Conservation (phyloP, 495 filamentous ascomycete genomes). For the Penicillium lagena region DNA sequence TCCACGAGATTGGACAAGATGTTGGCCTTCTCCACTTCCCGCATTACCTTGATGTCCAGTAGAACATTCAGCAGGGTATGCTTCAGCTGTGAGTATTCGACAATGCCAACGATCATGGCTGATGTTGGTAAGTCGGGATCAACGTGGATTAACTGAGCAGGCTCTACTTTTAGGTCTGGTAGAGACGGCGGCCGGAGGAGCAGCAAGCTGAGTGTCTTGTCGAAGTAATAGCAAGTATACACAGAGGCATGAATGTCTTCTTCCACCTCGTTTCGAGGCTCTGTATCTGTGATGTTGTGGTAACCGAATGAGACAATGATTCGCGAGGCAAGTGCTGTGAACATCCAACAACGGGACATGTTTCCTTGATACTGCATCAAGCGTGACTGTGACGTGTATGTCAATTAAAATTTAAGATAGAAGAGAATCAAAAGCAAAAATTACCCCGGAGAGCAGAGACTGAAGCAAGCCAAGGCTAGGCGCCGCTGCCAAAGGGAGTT, state of each 20-base stretch:
- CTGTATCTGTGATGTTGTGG: conserved; percentile 15
- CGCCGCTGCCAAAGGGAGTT: conserved; percentile 12
- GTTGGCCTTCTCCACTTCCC: conserved; percentile 14
- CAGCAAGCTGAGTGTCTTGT: conserved; percentile 29
- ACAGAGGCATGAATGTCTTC: conserved; percentile 20
- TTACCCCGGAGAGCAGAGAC: conserved; percentile 20
- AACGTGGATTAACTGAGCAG: conserved; percentile 14
- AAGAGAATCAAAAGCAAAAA: neutral
- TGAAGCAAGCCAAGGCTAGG: conserved; percentile 22
- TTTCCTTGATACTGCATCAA: conserved; percentile 22
- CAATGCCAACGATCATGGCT: conserved; percentile 14
- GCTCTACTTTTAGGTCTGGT: conserved; percentile 20
- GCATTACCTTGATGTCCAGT: conserved; percentile 12
- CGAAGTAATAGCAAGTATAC: conserved; percentile 27
- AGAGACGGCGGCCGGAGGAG: conserved; percentile 27
- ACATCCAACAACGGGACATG: conserved; percentile 22
- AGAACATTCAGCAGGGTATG: conserved; percentile 10
- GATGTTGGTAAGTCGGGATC: conserved; percentile 17
- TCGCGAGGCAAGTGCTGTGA: conserved; percentile 16
- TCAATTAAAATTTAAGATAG: neutral
- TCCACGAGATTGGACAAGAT: conserved; percentile 16
- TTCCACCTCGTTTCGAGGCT: conserved; percentile 13
- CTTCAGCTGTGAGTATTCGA: conserved; percentile 20
- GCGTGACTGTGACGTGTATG: conserved; percentile 8
- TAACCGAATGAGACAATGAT: conserved; percentile 23